Evolutionary conservation across 345 rosid genomes (phyloP).

Genomic region (Populus pruinosa): DNA sequence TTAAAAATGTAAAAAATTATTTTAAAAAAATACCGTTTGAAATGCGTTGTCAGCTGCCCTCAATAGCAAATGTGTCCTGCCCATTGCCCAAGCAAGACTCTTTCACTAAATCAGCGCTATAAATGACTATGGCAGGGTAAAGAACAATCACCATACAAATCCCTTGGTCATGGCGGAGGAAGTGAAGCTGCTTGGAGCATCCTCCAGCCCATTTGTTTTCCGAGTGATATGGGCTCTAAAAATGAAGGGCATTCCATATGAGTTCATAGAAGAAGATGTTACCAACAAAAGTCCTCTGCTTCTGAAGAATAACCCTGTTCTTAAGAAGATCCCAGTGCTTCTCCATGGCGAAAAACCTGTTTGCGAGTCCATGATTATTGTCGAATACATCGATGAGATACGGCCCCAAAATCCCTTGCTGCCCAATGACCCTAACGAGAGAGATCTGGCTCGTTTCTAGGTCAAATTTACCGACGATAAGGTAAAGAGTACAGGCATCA

Average conservation of each 20-base stretch:
- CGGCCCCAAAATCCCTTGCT: too few species aligned
- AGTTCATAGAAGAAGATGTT: neutral
- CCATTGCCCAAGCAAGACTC: neutral
- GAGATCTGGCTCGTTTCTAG: constrained; percentile 4
- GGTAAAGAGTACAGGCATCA: neutral
- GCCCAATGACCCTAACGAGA: neutral
- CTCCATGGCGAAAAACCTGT: too few species aligned
- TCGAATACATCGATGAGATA: too few species aligned
- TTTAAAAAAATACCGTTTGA: too few species aligned
- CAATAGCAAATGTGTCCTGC: neutral
- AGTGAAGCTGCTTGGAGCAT: neutral
- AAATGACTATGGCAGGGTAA: neutral
- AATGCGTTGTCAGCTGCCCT: too few species aligned
- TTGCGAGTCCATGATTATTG: too few species aligned
- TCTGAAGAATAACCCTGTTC: constrained; percentile 4
- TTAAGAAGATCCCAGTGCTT: neutral
- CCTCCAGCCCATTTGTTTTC: neutral
- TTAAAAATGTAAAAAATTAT: too few species aligned
- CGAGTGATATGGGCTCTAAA: neutral
- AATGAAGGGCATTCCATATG: neutral
- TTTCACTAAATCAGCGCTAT: neutral
- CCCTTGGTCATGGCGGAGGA: neutral
- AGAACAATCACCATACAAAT: neutral
- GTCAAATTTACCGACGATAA: constrained; percentile 3
- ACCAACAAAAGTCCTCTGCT: neutral